phyloP scores from a whole-genome alignment of 1,139 yeast species.

The Suhomyces atakaporum region DNA sequence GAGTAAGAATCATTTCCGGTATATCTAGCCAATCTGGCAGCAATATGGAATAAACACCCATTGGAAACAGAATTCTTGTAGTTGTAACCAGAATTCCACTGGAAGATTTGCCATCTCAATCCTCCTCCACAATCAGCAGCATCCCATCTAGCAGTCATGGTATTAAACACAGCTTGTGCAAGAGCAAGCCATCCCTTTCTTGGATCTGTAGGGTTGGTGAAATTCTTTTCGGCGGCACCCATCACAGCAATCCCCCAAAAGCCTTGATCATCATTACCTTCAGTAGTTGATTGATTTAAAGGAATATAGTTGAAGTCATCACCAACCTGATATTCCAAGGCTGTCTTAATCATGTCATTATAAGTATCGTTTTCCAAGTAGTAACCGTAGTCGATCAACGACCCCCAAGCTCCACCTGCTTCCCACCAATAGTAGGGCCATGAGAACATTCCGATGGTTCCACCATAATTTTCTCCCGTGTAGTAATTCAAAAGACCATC shows the following conservation, averaged over 20 bases:
- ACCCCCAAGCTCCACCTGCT: conserved; percentile 88
- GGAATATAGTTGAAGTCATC: conserved; percentile 71
- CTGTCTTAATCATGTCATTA: conserved; percentile 54
- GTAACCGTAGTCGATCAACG: conserved; percentile 66
- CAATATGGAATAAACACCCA: conserved; percentile 74
- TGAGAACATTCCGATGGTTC: conserved; percentile 74
- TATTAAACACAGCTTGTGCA: conserved; percentile 74
- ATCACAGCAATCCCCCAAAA: conserved; percentile 87
- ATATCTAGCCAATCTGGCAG: conserved; percentile 76
- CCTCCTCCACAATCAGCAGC: conserved; percentile 67
- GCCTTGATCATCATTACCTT: conserved; percentile 93
- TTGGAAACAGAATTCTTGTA: conserved; percentile 80
- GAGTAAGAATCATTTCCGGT: conserved; percentile 64
- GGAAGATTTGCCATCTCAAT: conserved; percentile 81
- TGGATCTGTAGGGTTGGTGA: conserved; percentile 56
- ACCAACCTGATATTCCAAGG: conserved; percentile 69
- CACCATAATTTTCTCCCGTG: conserved; percentile 64
- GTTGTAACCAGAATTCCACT: conserved; percentile 73
- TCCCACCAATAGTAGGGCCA: conserved; percentile 93
- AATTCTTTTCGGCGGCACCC: conserved; percentile 82
- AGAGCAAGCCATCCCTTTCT: conserved; percentile 57
- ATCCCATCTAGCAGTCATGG: conserved; percentile 81
- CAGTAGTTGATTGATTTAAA: conserved; percentile 69
- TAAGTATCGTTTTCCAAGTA: conserved; percentile 65
- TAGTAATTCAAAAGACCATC: conserved; percentile 74